Evolutionary conservation across 441 rosid species (phyloP).

Genomic region (Pelargonium fulgidum): DNA sequence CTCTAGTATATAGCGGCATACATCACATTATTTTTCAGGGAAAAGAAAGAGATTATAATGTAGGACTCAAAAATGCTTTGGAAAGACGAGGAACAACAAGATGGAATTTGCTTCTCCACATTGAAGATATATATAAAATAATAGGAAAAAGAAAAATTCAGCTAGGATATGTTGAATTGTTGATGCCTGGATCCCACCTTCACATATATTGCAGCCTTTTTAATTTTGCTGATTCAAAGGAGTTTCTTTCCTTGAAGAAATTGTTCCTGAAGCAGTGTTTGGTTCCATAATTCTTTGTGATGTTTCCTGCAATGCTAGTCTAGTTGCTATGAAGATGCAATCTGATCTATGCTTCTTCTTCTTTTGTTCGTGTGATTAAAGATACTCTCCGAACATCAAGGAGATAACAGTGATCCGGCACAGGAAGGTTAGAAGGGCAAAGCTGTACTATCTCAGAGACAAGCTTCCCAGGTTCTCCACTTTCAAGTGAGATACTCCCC

Average conservation of each 20-base stretch:
- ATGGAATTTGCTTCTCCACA: background rate
- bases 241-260: background rate
- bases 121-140: background rate
- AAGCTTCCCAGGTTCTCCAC: constrained; percentile 93
- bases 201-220: background rate
- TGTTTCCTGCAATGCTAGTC: background rate
- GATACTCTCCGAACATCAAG: constrained; percentile 78
- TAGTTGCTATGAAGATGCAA: background rate
- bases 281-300: background rate
- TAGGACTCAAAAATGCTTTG: background rate
- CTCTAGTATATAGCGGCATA: background rate
- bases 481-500: constrained; percentile 47
- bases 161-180: background rate
- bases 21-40: background rate
- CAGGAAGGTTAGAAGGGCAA: constrained; percentile 86
- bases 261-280: background rate
- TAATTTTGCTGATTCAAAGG: background rate
- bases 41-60: background rate
- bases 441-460: constrained; percentile 75
- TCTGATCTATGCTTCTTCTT: constrained; percentile 6
- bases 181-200: background rate
- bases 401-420: constrained; percentile 65
- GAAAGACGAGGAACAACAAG: background rate
- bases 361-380: constrained; percentile 19
- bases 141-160: background rate